A percentile compares a stretch with the other conserved stretches of the same genome.
Conservation (phyloP, 1,284 basidiomycete genomes). For the Papiliotrema nemorosa region DNA sequence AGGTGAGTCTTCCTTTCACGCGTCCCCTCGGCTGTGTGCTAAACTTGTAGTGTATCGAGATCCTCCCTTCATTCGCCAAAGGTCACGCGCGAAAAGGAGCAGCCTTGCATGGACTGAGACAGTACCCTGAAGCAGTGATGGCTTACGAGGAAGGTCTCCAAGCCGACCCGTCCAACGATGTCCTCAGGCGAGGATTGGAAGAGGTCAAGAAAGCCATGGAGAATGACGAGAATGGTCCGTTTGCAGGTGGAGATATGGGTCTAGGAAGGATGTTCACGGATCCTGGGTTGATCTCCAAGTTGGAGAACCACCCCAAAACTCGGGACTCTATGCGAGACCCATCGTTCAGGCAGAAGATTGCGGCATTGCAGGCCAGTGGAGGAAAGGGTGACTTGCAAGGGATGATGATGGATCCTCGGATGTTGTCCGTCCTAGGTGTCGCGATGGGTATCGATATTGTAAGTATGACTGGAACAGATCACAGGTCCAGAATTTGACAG, state of each 20-base stretch:
- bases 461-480: slow-evolving; percentile 23
- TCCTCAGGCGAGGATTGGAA: slow-evolving; percentile 78
- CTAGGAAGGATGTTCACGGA: slow-evolving; percentile 80
- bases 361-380: slow-evolving; percentile 46
- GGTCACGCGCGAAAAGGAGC: slow-evolving; percentile 91
- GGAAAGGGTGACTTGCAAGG: slow-evolving; percentile 45
- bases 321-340: slow-evolving; percentile 78
- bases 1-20: slow-evolving; percentile 56
- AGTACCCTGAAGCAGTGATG: slow-evolving; percentile 76
- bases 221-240: slow-evolving; percentile 24
- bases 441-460: slow-evolving; percentile 88
- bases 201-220: slow-evolving; percentile 71
- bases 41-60: slow-evolving; percentile 56
- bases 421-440: slow-evolving; percentile 85
- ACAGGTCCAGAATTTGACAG: too few relatives aligned
- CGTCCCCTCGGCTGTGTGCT: slow-evolving; percentile 3
- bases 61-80: slow-evolving; percentile 83
- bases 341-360: slow-evolving; percentile 64
- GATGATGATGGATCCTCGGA: slow-evolving; percentile 73
- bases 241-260: slow-evolving; percentile 51
- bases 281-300: slow-evolving; percentile 75
- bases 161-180: slow-evolving; percentile 70
- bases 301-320: slow-evolving; percentile 82
- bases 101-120: slow-evolving; percentile 79
- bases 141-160: slow-evolving; percentile 66